Percentiles rank a stretch among this genome's conserved stretches.
Conservation (phyloP, 345 rosid genomes). For the Turritis glabra region DNA sequence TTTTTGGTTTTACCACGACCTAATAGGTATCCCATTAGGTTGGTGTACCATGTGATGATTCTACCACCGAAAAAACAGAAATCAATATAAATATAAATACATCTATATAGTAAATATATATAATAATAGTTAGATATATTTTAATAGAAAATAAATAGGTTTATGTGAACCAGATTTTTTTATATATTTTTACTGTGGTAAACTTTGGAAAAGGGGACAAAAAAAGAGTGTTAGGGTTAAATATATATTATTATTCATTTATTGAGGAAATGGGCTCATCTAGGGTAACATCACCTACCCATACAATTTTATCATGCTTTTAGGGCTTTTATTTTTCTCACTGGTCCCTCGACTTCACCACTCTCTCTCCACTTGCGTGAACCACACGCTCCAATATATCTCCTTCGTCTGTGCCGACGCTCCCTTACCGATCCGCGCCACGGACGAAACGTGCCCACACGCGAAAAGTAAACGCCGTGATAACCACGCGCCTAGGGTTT, state of each 20-base stretch:
- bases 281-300: conserved; percentile 47
- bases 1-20: no score
- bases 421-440: conserved; percentile 12
- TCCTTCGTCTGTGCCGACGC: conserved; percentile 33
- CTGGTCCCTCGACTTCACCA: conserved; percentile 14
- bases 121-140: neutral
- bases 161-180: conserved; percentile 1
- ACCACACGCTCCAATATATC: conserved; percentile 28
- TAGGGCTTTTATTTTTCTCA: conserved; percentile 38
- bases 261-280: conserved; percentile 37
- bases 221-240: conserved; percentile 35
- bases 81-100: neutral
- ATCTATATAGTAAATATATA: neutral
- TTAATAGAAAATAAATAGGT: neutral
- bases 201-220: neutral
- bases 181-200: conserved; percentile 14
- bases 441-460: conserved; percentile 37
- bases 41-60: conserved; percentile 38
- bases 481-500: conserved; percentile 56
- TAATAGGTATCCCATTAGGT: conserved; percentile 39
- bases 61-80: conserved; percentile 28
- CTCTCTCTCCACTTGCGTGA: neutral
- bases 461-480: conserved; percentile 6
- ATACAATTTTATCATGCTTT: conserved; percentile 41
- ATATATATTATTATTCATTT: conserved; percentile 21